These are phyloP conservation scores for Arthrobotrys sinensis DNA, from an alignment of 2,329 filamentous ascomycete species.

Conservation along the genomic window DNA sequence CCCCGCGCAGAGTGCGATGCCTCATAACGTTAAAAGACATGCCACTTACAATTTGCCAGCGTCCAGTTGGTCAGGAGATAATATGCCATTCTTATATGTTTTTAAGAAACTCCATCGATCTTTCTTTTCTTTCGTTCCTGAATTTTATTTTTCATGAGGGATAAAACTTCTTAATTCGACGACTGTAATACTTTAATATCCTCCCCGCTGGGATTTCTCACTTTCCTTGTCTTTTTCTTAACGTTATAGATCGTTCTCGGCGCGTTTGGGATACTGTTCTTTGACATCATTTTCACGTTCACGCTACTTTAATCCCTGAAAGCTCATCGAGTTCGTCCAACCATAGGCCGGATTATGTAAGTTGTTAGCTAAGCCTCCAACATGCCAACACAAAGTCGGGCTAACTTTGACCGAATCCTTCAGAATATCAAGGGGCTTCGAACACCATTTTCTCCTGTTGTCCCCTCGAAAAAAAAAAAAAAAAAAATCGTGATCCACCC, in stretches of 20 bases:
- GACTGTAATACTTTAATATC: neutral
- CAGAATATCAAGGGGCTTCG: conserved; percentile 12
- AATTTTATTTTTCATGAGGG: neutral
- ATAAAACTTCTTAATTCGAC: neutral
- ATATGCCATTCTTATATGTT: neutral
- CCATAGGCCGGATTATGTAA: conserved; percentile 27
- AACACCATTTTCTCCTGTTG: neutral
- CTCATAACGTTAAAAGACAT: conserved; percentile 13
- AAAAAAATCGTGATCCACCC: neutral
- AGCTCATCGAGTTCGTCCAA: neutral
- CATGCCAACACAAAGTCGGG: conserved; percentile 33
- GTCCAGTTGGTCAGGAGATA: conserved; percentile 21
- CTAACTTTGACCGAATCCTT: conserved; percentile 30
- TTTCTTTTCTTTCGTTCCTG: neutral
- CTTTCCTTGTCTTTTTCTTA: neutral
- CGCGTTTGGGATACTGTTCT: conserved; percentile 5
- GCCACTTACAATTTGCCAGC: conserved; percentile 2
- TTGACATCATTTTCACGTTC: conserved; percentile 11
- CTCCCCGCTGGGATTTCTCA: neutral
- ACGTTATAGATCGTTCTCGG: conserved; percentile 37
- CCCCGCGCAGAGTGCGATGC: conserved; percentile 24
- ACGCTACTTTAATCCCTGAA: conserved; percentile 8
- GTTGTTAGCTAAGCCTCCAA: conserved; percentile 41
- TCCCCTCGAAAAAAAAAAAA: neutral
- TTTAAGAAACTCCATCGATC: conserved; percentile 20